phyloP scores from a whole-genome alignment of 495 filamentous ascomycete genomes.

The Penicillium turbatum region DNA sequence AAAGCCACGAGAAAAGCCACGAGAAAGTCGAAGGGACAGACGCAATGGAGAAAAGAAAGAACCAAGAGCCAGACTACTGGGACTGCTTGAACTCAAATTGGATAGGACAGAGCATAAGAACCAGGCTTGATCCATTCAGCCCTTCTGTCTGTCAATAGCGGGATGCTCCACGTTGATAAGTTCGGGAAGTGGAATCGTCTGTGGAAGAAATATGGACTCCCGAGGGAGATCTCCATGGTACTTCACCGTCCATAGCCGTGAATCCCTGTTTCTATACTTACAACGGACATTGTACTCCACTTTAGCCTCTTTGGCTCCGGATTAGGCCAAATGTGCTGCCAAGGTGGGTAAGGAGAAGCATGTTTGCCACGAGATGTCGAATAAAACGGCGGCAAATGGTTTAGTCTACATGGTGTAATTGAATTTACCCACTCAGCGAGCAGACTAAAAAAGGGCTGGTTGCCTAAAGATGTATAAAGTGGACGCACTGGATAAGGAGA shows the following conservation, averaged over 20 bases:
- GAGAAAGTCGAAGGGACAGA: neutral
- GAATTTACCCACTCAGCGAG: neutral
- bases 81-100: constrained; percentile 19
- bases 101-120: constrained; percentile 6
- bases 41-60: constrained; percentile 1
- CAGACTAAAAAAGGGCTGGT: neutral
- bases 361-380: constrained; percentile 11
- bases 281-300: neutral
- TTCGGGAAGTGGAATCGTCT: neutral
- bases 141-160: constrained; percentile 4
- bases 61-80: neutral
- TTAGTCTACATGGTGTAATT: constrained; percentile 11
- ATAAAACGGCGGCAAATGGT: constrained; percentile 2
- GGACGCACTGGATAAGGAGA: neutral
- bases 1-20: constrained; percentile 3
- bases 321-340: constrained; percentile 5
- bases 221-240: neutral
- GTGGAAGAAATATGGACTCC: neutral
- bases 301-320: neutral
- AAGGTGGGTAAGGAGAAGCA: constrained; percentile 13
- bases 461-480: neutral
- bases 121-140: neutral
- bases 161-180: neutral
- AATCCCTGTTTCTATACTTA: neutral
- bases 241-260: neutral